Base-by-base conservation (phyloP, 768 basidiomycete species). In the Pleurotus tuber-regium region DNA sequence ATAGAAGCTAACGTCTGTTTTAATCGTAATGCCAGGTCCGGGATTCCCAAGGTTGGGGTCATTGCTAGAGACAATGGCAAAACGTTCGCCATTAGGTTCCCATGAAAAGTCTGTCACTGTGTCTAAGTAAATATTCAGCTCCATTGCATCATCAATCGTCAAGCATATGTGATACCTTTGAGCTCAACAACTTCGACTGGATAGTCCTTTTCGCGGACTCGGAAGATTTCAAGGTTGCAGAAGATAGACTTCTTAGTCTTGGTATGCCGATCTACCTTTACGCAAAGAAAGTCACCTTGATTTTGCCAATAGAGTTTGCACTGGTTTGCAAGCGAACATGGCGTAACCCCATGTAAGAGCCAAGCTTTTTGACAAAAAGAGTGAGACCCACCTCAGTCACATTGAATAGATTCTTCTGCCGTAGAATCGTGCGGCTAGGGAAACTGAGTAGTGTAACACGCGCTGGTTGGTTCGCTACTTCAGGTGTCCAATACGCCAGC, bases 231-330 rank as follows among this genome's bases (percentile, higher is more conserved):
- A 54, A 99, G 77, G 68, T 98, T 99, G 70, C 95, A 96, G 75
- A 93, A 98, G 25, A 90, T 92, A 3, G 94, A 94, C 73, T 98
- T 98, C 72, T 96, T 97, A 4, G 96, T 96, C 74, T 98, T 98
- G 21, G 94, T 95, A 67, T 97, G 94, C 43, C 96, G 88, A 72
- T 98, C 97, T 50, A 99, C 97, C 72, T 97, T 98, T 68, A 98
- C 96, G 63, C 97, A 98, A 12, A 99, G 82, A 74, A 92, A 98
- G 68, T 98, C 94, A 29, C 96, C 97, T 65, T 94, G 90, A 62
- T 94, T 96, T 74, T 99, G 97, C 94, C 93, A 99, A 69, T 89
- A 87, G 36, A 99, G 80, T 72, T 97, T 97, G 68, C 96, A 98
- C 95, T 98, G 62, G 60, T 36, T 26, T 52, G 21, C 21, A 30